Base-by-base conservation (phyloP, 768 basidiomycete species). In the Xerocomellus chrysenteron region DNA sequence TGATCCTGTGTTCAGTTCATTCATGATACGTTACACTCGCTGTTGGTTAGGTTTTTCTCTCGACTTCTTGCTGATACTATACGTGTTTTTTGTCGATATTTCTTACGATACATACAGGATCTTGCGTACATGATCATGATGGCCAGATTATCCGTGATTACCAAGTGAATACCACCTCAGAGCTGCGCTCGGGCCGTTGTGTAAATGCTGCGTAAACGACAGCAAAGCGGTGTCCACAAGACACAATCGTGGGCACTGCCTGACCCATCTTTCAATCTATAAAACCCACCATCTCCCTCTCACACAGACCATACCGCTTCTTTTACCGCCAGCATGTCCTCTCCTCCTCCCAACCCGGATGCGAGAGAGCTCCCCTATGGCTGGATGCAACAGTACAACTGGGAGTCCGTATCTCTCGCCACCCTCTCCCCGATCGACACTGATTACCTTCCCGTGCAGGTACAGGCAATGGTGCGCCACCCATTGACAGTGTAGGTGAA, bases 311-410 rank as follows among this genome's bases (percentile, higher is more conserved):
- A n/a, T 32, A 32, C 32, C 32, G 10, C 39, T 39, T 33, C 47
- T 48, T 44, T 19, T 26, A 60, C 60, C 47, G 54, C 66, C 59
- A 70, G 61, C 64, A 80, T 83, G 69, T 68, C 77, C 51, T 71
- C 76, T 54, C 78, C 80, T 54, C 76, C 82, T 43, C 70, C 74
- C 47, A 73, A 72, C 68, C 80, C 80, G n/a, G 88, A 90, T 66
- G 67, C 71, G 13, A 80, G 88, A 51, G 73, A 76, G 5, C 77
- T 90, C 1, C 88, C 88, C 11, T 73, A 73, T 1, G 89, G 89
- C 39, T 91, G 88, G 88, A 74, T 82, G 17, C 72, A 79, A 17
- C 86, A 88, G 62, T 91, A 76, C 63, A 88, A 92, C 62, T 46
- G 66, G 52, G 85, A 84, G 90, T 90, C 65, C 47, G 85, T 78